Conservation (phyloP, 495 filamentous ascomycete species). For the Melanomma pulvis-pyrius region DNA sequence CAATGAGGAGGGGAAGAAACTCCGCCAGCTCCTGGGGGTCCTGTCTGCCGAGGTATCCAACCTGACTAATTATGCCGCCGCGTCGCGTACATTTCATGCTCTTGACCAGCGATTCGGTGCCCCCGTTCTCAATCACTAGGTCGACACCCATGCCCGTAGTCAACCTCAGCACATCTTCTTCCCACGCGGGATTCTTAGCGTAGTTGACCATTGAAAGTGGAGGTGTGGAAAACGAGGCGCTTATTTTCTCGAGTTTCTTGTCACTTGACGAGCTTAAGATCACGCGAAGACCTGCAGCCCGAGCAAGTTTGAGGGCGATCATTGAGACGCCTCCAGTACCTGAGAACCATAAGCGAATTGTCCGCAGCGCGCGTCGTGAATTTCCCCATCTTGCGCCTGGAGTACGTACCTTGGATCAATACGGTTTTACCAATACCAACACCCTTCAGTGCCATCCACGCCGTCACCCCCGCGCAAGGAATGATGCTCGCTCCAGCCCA, state of each 20-base stretch:
- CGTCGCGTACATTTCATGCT: slow-evolving; percentile 46
- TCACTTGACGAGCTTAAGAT: slow-evolving; percentile 49
- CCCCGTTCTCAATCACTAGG: slow-evolving; percentile 49
- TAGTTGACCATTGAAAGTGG: slow-evolving; percentile 48
- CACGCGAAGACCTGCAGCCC: slow-evolving; percentile 42
- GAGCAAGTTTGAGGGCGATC: slow-evolving; percentile 46
- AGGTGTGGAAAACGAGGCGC: slow-evolving; percentile 16
- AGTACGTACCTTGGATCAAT: too few relatives aligned
- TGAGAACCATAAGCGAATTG: too few relatives aligned
- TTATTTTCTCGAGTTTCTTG: slow-evolving; percentile 41
- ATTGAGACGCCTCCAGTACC: too few relatives aligned
- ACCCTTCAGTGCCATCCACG: too few relatives aligned
- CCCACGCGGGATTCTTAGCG: slow-evolving; percentile 41
- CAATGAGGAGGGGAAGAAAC: slow-evolving; percentile 44
- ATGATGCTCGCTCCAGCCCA: too few relatives aligned
- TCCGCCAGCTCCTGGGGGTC: slow-evolving; percentile 38
- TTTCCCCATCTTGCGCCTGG: too few relatives aligned
- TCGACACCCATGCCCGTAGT: slow-evolving; percentile 49
- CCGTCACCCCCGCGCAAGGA: too few relatives aligned
- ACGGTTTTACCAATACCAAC: too few relatives aligned
- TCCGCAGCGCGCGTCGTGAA: too few relatives aligned
- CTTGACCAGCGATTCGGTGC: slow-evolving; percentile 43
- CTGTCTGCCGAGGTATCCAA: slow-evolving; percentile 48
- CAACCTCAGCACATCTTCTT: slow-evolving; percentile 44
- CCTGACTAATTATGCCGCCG: slow-evolving; percentile 48